Evolutionary conservation across 345 rosid genomes (phyloP), one percentile per base, ranked within the genome.

Genomic region (Hibiscus tridactylites): DNA sequence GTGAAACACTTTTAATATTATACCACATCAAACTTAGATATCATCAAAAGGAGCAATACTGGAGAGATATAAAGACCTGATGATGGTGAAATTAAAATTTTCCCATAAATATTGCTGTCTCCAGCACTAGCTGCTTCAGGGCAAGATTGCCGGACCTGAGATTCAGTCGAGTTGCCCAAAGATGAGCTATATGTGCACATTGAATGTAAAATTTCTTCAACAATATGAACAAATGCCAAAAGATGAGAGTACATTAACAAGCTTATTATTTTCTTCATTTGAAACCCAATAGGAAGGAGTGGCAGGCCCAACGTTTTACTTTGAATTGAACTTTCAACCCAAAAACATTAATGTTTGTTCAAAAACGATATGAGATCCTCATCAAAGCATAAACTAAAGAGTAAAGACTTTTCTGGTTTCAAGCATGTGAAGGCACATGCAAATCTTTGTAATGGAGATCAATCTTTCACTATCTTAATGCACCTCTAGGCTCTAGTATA

Each of bases 71-170:
- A 15, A 24, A 74, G 24, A 83, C 82, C 87, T 76, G 83, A 73
- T 54, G 71, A 61, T 19, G 80, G 42, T 3, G 81, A 81, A 57
- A 75, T 70, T 0, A 65, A 49, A 72, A 53, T 73, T 61, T 79
- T 82, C 61, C 71, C 70, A 3, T 58, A 71, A n/a, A 80, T 73
- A 29, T 75, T 72, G 78, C 79, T 79, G 74, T 85, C 85, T 50
- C 84, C 84, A 59, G 83, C 63, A 78, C 81, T 78, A 26, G 79
- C 85, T 71, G 81, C 88, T 84, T 6, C n/a, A n/a, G n/a, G n/a
- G n/a, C n/a, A n/a, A n/a, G n/a, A n/a, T 12, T 33, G 76, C 42
- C 68, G 72, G 71, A 67, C 70, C 42, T 10, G 29, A 1, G 81
- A 82, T 70, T 73, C 78, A 59, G 81, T 53, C 4, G 87, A 82